Evolutionary conservation across 495 filamentous ascomycete species (phyloP), one percentile per base, ranked within the genome.

Genomic region (Trichoderma erinaceum): DNA sequence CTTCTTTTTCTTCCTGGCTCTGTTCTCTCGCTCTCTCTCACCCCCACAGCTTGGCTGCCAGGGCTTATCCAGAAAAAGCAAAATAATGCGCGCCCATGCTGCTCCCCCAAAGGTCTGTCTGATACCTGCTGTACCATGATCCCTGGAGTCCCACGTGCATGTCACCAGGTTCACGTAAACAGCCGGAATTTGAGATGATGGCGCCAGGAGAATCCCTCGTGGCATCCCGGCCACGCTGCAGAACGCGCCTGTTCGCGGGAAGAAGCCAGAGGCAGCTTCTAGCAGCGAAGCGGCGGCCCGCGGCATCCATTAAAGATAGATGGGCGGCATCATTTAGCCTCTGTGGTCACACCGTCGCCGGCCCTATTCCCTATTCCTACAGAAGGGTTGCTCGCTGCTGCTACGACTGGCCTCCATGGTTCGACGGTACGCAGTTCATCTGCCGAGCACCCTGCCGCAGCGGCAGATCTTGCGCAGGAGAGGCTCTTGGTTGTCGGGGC

Each of bases 241-340:
- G 27, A 61, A 21, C 8, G 11, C 56, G 27, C 23, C 56, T 61
- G 56, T 61, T 13, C n/a, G 11, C 56, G 56, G 56, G 56, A 32
- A 61, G 56, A 61, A 32, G 56, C 25, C 56, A 61, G 12, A 32
- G 56, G 12, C 15, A 18, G 56, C 4, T 61, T 61, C 56, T 32
- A 61, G 56, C 56, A 61, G 56, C 27, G 56, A 61, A 61, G 56
- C 56, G 56, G 56, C 56, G 56, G 56, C 56, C 56, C 56, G 56
- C 56, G 56, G 56, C 56, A 61, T 21, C 56, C 16, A 13, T 61
- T 32, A 32, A 25, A 10, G 27, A 11, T 6, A 61, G 56, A 61
- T 61, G 11, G 23, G 56, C 56, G 56, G 56, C 56, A 61, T 61
- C 56, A 12, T 61, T 23, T 61, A 12, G 56, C 56, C 56, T 32